Percentiles rank a stretch among this genome's conserved stretches.
phyloP scores from a whole-genome alignment of 2,329 filamentous ascomycete species.

The Ramularia endophylla region DNA sequence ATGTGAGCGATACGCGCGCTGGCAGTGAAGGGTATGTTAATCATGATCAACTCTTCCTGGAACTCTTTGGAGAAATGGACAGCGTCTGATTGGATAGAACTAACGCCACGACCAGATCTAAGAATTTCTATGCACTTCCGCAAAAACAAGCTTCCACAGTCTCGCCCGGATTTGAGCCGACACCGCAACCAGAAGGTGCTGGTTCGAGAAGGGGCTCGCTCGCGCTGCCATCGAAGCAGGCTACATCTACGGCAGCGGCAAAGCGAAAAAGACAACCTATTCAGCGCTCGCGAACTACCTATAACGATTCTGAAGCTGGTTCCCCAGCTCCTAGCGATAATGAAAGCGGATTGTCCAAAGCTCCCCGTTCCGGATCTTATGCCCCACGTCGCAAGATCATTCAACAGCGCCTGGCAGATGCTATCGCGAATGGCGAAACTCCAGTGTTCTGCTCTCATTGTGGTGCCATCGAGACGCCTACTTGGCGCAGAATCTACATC shows the following conservation, averaged over 20 bases:
- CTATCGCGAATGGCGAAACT: constrained; percentile 72
- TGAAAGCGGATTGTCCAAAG: constrained; percentile 23
- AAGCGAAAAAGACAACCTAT: constrained; percentile 32
- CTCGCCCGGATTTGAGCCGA: constrained; percentile 9
- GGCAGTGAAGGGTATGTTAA: constrained; percentile 25
- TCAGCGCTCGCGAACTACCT: constrained; percentile 17
- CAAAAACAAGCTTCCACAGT: constrained; percentile 3
- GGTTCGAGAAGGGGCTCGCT: constrained; percentile 29
- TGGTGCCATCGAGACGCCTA: constrained; percentile 90
- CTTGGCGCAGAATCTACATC: constrained; percentile 91
- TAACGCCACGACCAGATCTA: constrained; percentile 4
- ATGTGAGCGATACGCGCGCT: constrained; percentile 8
- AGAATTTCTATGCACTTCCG: background rate
- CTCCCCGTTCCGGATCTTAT: constrained; percentile 39
- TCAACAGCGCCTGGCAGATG: constrained; percentile 48
- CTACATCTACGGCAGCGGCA: constrained; percentile 12
- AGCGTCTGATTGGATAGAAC: constrained; percentile 6
- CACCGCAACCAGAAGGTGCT: constrained; percentile 10
- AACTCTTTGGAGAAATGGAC: constrained; percentile 15
- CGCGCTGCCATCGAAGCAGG: constrained; percentile 28
- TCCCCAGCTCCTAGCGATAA: constrained; percentile 33
- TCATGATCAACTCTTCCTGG: constrained; percentile 9
- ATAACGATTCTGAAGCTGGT: constrained; percentile 29
- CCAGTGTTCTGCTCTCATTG: constrained; percentile 90
- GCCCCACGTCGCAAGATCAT: constrained; percentile 63